Evolutionary conservation across 192 early-diverging fungal species (phyloP).

Genomic region (Mortierella alpina): DNA sequence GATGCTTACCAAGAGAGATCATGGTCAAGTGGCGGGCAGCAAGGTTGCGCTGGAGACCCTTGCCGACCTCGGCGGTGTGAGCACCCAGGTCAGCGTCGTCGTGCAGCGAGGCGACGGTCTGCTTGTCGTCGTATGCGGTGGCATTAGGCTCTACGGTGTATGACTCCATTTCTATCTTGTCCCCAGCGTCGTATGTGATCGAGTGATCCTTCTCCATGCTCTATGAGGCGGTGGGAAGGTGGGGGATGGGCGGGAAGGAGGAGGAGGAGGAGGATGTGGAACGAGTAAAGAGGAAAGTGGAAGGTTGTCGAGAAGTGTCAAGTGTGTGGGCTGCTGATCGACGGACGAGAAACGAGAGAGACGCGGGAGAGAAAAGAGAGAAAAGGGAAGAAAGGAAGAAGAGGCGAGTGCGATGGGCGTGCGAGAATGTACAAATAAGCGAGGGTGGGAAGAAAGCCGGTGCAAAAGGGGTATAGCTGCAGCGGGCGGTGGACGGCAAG

Average conservation of each 20-base stretch:
- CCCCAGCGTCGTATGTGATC: conserved; percentile 14
- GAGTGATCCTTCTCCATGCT: conserved; percentile 23
- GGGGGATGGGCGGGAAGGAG: not conserved
- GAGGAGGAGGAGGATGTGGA: not conserved
- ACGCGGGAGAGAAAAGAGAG: not conserved
- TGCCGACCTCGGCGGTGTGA: not conserved
- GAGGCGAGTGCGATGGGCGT: not conserved
- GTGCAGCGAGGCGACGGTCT: not conserved
- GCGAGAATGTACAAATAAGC: not conserved
- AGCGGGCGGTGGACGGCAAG: not conserved
- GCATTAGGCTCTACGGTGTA: conserved; percentile 3
- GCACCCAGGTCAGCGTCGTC: conserved; percentile 10
- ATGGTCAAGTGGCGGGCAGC: conserved; percentile 77
- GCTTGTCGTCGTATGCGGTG: conserved; percentile 4
- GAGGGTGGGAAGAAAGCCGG: not conserved
- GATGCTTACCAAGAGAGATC: conserved; percentile 54
- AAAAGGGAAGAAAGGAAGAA: not conserved
- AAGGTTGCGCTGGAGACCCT: conserved; percentile 69
- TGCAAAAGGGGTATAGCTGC: conserved; percentile 2
- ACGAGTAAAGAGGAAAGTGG: not conserved
- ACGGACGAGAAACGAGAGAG: not conserved
- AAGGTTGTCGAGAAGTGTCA: no score
- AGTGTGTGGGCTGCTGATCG: no score
- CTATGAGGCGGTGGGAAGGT: not conserved
- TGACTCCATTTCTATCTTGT: conserved; percentile 32